Conservation (phyloP, 495 filamentous ascomycete genomes). For the Penicillium dipodomyicola region DNA sequence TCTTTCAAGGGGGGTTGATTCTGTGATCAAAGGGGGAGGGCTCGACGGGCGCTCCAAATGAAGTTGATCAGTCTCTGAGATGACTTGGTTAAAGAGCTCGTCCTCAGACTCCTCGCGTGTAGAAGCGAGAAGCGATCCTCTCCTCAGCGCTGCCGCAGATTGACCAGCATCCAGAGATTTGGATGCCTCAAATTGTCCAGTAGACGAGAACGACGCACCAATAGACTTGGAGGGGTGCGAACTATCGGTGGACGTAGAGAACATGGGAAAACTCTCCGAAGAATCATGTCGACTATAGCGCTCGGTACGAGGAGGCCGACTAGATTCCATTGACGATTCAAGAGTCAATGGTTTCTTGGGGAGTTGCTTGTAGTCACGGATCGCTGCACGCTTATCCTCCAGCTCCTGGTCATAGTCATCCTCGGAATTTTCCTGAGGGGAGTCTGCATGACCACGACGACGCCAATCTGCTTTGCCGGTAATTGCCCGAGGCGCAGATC, state of each 20-base stretch:
- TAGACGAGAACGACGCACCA: conserved; percentile 43
- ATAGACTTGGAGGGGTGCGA: conserved; percentile 48
- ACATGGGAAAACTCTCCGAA: conserved; percentile 77
- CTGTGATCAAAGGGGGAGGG: conserved; percentile 37
- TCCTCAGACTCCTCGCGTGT: conserved; percentile 25
- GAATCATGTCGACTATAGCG: conserved; percentile 65
- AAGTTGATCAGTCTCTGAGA: conserved; percentile 22
- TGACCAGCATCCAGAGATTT: conserved; percentile 19
- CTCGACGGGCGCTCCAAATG: conserved; percentile 46
- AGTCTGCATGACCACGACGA: conserved; percentile 26
- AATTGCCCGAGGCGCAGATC: conserved; percentile 48
- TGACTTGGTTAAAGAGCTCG: conserved; percentile 25
- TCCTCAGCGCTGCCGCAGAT: conserved; percentile 12
- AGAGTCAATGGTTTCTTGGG: conserved; percentile 47
- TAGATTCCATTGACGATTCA: conserved; percentile 36
- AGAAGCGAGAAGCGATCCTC: conserved; percentile 28
- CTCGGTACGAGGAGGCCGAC: conserved; percentile 35
- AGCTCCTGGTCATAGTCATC: conserved; percentile 46
- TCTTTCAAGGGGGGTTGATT: conserved; percentile 35
- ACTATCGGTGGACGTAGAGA: conserved; percentile 72
- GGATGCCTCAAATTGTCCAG: conserved; percentile 17
- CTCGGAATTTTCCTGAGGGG: conserved; percentile 30
- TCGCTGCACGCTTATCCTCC: conserved; percentile 44
- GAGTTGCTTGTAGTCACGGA: conserved; percentile 44
- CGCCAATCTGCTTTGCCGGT: conserved; percentile 45